These are phyloP conservation scores for Paraconiothyrium brasiliense DNA, from an alignment of 2,329 filamentous ascomycete genomes.

Conservation along the genomic window DNA sequence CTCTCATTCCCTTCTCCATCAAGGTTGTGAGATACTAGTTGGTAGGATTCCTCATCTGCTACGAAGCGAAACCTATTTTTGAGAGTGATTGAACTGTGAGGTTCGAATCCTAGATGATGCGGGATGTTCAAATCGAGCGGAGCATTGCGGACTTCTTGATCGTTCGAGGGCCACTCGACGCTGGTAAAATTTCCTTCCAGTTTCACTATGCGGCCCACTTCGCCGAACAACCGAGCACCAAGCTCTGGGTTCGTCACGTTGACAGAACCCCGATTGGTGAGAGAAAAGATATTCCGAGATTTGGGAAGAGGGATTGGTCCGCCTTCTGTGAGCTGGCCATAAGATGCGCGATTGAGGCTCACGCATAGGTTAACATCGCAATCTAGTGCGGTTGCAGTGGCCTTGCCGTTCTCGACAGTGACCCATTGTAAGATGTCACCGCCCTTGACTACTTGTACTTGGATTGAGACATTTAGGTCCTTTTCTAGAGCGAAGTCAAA, in stretches of 20 bases:
- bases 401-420: slow-evolving; percentile 7
- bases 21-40: too few relatives aligned
- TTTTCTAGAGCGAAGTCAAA: slow-evolving; percentile 12
- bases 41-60: neutral
- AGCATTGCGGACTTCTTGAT: slow-evolving; percentile 13
- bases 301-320: slow-evolving; percentile 20
- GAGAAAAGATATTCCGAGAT: slow-evolving; percentile 15
- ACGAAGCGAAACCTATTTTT: neutral
- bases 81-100: slow-evolving; percentile 9
- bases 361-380: slow-evolving; percentile 12
- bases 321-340: slow-evolving; percentile 23
- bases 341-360: slow-evolving; percentile 23
- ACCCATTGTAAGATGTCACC: slow-evolving; percentile 16
- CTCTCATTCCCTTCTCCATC: too few relatives aligned
- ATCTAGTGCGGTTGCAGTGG: neutral
- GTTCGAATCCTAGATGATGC: neutral
- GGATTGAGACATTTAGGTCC: slow-evolving; percentile 6
- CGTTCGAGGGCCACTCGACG: neutral
- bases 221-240: slow-evolving; percentile 12
- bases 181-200: neutral
- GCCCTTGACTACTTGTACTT: slow-evolving; percentile 7
- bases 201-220: neutral
- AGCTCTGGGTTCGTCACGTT: slow-evolving; percentile 14
- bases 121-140: slow-evolving; percentile 10
- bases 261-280: neutral